phyloP scores from a whole-genome alignment of 139 green algal genomes.

The Chlorella sp. region DNA sequence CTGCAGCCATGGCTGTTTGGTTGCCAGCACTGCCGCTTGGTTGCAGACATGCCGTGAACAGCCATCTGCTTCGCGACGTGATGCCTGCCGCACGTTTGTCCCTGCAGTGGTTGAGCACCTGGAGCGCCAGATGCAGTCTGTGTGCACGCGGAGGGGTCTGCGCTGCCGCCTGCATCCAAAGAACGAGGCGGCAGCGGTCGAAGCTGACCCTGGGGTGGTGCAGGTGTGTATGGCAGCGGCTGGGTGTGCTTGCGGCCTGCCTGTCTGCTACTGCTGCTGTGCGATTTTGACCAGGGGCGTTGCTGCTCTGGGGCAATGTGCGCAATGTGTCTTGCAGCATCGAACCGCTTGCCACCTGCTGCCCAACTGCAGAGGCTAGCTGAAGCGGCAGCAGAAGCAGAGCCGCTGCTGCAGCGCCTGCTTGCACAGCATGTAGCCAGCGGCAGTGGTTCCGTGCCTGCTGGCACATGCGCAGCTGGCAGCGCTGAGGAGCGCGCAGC shows the following conservation, averaged over 20 bases:
- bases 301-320: no score
- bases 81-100: background rate
- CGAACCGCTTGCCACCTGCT: background rate
- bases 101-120: constrained; percentile 7
- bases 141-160: constrained; percentile 55
- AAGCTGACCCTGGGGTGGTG: constrained; percentile 55
- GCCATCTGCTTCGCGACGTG: no score
- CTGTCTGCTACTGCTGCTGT: no score
- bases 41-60: no score
- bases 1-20: no score
- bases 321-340: no score
- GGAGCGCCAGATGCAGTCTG: background rate
- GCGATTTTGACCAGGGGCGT: no score
- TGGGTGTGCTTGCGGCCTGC: no score
- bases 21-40: no score
- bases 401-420: background rate
- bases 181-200: constrained; percentile 69
- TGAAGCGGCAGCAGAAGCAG: background rate
- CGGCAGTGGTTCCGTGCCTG: no score
- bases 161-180: constrained; percentile 58
- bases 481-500: no score
- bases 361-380: background rate
- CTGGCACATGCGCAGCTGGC: no score
- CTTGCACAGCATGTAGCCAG: background rate
- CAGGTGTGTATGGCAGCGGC: background rate